A percentile compares a stretch with the other conserved stretches of the same genome.
Conservation (phyloP, 129 eudicot species). For the Escallonia herrerae region DNA sequence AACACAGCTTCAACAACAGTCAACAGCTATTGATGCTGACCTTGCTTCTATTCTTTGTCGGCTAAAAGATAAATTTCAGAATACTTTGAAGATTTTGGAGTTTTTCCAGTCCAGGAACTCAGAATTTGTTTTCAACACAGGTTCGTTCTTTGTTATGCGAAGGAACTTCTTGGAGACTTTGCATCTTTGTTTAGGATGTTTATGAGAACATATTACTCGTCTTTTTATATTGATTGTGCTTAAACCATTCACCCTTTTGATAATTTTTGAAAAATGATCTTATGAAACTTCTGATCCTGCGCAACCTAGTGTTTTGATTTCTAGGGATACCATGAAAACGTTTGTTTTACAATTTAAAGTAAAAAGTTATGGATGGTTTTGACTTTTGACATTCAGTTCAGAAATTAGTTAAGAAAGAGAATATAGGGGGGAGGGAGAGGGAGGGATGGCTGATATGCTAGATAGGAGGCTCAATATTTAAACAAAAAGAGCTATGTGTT, state of each 20-base stretch:
- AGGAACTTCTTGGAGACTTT: background rate
- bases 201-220: background rate
- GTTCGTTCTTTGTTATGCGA: conserved; percentile 19
- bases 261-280: background rate
- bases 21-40: conserved; percentile 53
- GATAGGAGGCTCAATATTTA: no score
- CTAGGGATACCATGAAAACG: background rate
- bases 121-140: conserved; percentile 67
- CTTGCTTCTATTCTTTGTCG: conserved; percentile 48
- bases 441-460: no score
- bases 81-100: conserved; percentile 47
- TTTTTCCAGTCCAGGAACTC: conserved; percentile 67
- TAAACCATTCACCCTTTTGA: no score
- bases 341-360: background rate
- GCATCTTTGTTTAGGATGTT: background rate
- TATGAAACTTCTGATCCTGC: background rate
- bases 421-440: background rate
- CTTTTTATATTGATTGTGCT: background rate
- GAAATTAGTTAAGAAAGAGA: background rate
- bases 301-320: background rate
- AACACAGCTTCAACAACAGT: conserved; percentile 63
- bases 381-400: background rate
- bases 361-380: background rate
- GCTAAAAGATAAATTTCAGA: conserved; percentile 52
- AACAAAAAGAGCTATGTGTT: no score